A percentile compares a stretch with the other conserved stretches of the same genome.
Evolutionary conservation across 2,329 filamentous ascomycete species (phyloP).

Genomic region (Alternaria postmessia): DNA sequence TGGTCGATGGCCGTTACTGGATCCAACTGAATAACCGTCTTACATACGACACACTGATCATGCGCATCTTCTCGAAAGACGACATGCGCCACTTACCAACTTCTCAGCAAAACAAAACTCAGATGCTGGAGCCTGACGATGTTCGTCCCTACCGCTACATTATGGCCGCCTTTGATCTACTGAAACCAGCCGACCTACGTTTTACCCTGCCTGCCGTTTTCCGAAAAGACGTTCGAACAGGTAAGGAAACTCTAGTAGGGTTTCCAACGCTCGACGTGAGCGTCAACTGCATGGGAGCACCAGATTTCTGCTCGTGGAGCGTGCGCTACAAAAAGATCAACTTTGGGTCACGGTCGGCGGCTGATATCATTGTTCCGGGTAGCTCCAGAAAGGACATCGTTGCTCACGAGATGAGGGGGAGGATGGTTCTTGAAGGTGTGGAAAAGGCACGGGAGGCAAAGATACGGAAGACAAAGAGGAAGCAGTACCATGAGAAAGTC

Average conservation of each 20-base stretch:
- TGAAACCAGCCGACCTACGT: conserved; percentile 32
- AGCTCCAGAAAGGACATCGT: conserved; percentile 12
- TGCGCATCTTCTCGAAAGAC: conserved; percentile 47
- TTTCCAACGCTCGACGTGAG: conserved; percentile 37
- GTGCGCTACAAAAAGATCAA: conserved; percentile 41
- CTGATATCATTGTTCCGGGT: conserved; percentile 20
- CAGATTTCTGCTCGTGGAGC: conserved; percentile 23
- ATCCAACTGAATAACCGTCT: conserved; percentile 55
- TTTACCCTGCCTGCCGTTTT: conserved; percentile 38
- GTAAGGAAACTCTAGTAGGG: conserved; percentile 29
- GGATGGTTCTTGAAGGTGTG: background rate
- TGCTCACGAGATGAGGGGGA: conserved; percentile 11
- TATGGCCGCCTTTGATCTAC: conserved; percentile 20
- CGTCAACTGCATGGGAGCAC: conserved; percentile 17
- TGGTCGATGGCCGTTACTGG: conserved; percentile 68
- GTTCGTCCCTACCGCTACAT: conserved; percentile 20
- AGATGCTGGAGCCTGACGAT: background rate
- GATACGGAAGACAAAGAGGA: background rate
- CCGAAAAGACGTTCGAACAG: conserved; percentile 18
- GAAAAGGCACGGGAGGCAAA: background rate
- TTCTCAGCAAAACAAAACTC: background rate
- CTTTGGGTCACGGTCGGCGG: conserved; percentile 8
- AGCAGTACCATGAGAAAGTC: background rate
- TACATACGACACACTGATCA: conserved; percentile 37
- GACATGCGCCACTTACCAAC: conserved; percentile 22